A percentile compares a stretch with the other conserved stretches of the same genome.
Conservation (phyloP, 1,284 basidiomycete genomes). For the Naganishia sp. region DNA sequence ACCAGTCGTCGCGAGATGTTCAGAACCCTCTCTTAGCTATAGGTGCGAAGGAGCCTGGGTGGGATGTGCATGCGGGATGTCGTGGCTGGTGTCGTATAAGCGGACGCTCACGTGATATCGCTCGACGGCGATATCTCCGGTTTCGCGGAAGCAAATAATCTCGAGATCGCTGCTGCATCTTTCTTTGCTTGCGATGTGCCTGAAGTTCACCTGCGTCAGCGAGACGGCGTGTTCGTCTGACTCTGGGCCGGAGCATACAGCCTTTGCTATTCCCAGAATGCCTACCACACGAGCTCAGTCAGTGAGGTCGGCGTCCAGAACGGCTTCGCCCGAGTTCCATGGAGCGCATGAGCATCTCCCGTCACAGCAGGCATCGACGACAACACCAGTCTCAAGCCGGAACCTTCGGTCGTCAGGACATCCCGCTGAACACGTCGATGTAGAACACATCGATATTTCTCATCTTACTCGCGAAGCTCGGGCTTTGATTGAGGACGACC, state of each 20-base stretch:
- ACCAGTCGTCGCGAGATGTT: no score
- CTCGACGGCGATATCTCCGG: neutral
- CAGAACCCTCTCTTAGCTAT: no score
- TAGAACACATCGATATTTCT: slow-evolving; percentile 12
- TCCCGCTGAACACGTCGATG: slow-evolving; percentile 21
- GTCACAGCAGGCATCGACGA: slow-evolving; percentile 5
- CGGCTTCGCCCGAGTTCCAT: slow-evolving; percentile 12
- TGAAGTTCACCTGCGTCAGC: neutral
- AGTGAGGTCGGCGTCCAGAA: slow-evolving; percentile 21
- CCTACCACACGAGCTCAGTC: slow-evolving; percentile 24
- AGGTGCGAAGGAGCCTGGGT: no score
- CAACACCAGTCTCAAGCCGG: slow-evolving; percentile 12
- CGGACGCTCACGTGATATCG: no score
- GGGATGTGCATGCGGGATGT: no score
- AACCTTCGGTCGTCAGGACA: slow-evolving; percentile 22
- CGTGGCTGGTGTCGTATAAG: no score
- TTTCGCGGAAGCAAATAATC: slow-evolving; percentile 23
- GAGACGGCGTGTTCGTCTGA: no score
- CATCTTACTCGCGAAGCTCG: slow-evolving; percentile 19
- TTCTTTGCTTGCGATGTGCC: neutral
- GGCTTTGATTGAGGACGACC: slow-evolving; percentile 14
- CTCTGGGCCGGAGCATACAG: no score
- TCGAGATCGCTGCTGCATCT: slow-evolving; percentile 4
- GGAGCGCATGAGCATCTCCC: neutral
- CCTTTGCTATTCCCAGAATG: neutral